phyloP scores from a whole-genome alignment of 2,329 filamentous ascomycete genomes.

The Orbilia javanica region DNA sequence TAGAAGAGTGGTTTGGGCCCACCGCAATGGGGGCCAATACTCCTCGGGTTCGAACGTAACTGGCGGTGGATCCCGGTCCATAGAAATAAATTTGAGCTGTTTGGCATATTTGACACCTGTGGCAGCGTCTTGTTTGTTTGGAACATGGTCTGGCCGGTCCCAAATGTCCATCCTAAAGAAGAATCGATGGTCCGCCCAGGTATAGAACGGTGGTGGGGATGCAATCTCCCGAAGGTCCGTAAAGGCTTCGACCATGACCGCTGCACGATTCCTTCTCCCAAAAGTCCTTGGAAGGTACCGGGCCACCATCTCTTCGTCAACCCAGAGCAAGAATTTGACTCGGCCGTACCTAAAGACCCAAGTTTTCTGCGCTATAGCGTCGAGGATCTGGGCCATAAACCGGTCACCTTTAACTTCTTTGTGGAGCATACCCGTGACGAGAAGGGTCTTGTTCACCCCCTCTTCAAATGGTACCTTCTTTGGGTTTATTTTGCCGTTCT shows the following conservation, averaged over 20 bases:
- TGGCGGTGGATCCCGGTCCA: slow-evolving; percentile 62
- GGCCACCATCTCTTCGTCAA: slow-evolving; percentile 73
- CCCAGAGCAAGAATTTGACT: slow-evolving; percentile 82
- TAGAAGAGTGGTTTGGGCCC: slow-evolving; percentile 35
- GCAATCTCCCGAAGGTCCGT: slow-evolving; percentile 74
- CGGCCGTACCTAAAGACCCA: slow-evolving; percentile 81
- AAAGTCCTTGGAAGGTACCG: slow-evolving; percentile 73
- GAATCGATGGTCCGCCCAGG: slow-evolving; percentile 62
- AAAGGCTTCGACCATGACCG: slow-evolving; percentile 73
- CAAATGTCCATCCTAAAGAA: slow-evolving; percentile 67
- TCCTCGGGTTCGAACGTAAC: slow-evolving; percentile 57
- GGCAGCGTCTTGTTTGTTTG: slow-evolving; percentile 68
- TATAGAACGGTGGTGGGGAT: slow-evolving; percentile 61
- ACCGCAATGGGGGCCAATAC: slow-evolving; percentile 21
- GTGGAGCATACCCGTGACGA: slow-evolving; percentile 78
- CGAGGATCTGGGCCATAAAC: slow-evolving; percentile 74
- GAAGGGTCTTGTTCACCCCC: slow-evolving; percentile 76
- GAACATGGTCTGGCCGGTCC: slow-evolving; percentile 69
- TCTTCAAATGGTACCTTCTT: slow-evolving; percentile 69
- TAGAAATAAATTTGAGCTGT: slow-evolving; percentile 68
- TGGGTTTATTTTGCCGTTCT: slow-evolving; percentile 69
- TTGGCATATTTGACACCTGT: slow-evolving; percentile 65
- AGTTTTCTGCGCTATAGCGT: slow-evolving; percentile 71
- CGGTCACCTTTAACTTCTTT: slow-evolving; percentile 69
- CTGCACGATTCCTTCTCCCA: slow-evolving; percentile 70